Percentiles rank a stretch among this genome's conserved stretches.
Conservation (phyloP, 768 basidiomycete species). For the Saitozyma sp. region DNA sequence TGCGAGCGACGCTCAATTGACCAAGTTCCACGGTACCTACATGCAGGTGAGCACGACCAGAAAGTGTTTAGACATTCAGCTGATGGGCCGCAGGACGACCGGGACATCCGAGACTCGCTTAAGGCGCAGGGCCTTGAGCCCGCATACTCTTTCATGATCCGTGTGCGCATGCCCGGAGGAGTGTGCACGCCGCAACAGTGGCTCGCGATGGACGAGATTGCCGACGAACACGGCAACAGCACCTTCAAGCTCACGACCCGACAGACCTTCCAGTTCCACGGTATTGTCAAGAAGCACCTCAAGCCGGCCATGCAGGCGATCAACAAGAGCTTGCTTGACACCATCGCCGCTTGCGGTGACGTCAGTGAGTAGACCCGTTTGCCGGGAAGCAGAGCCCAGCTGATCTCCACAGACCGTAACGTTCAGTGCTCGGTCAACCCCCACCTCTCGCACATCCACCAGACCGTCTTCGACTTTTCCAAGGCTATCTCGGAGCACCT, state of each 20-base stretch:
- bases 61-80: not conserved
- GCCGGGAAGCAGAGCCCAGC: slow-evolving; percentile 41
- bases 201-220: slow-evolving; percentile 92
- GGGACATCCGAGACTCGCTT: slow-evolving; percentile 96
- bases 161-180: slow-evolving; percentile 92
- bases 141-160: slow-evolving; percentile 98
- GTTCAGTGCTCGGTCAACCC: slow-evolving; percentile 91
- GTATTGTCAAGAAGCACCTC: slow-evolving; percentile 93
- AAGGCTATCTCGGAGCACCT: slow-evolving; percentile 80
- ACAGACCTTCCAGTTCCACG: slow-evolving; percentile 99
- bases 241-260: slow-evolving; percentile 98
- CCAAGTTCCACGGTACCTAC: slow-evolving; percentile 72
- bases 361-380: slow-evolving; percentile 59
- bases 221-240: slow-evolving; percentile 89
- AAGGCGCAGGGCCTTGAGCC: slow-evolving; percentile 89
- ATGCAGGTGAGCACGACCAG: slow-evolving; percentile 44
- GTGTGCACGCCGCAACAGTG: slow-evolving; percentile 90
- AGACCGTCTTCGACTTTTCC: slow-evolving; percentile 77
- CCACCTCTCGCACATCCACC: slow-evolving; percentile 79
- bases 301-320: slow-evolving; percentile 96
- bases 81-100: slow-evolving; percentile 91
- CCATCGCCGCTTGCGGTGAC: slow-evolving; percentile 96
- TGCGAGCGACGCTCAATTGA: slow-evolving; percentile 85
- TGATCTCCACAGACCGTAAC: slow-evolving; percentile 60
- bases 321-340: slow-evolving; percentile 85